Percentiles rank a stretch among this genome's conserved stretches.
These are phyloP conservation scores for Penicillium arizonense DNA, from an alignment of 495 filamentous ascomycete species.

Conservation along the genomic window DNA sequence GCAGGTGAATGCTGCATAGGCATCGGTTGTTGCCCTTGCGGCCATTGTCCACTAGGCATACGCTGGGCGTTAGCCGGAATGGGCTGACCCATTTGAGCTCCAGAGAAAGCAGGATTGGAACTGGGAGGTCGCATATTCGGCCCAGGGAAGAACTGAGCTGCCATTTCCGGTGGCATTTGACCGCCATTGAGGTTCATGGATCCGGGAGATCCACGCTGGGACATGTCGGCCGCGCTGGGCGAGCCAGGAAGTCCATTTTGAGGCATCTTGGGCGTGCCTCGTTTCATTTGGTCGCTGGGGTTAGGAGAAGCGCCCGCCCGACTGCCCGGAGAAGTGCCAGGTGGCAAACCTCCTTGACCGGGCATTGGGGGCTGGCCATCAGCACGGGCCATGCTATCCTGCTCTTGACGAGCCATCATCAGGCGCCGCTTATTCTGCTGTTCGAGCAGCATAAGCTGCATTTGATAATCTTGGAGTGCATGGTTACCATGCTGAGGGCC, in stretches of 20 bases:
- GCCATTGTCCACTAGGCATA: conserved; percentile 52
- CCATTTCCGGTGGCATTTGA: conserved; percentile 68
- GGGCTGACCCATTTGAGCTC: conserved; percentile 61
- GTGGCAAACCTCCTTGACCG: conserved; percentile 52
- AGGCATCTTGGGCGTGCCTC: conserved; percentile 84
- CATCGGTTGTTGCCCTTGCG: conserved; percentile 63
- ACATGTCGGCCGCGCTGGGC: conserved; percentile 76
- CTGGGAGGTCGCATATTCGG: conserved; percentile 85
- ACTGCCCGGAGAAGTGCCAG: conserved; percentile 79
- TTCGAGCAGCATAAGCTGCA: conserved; percentile 98
- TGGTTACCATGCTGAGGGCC: conserved; percentile 72
- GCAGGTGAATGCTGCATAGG: conserved; percentile 53
- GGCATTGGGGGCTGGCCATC: conserved; percentile 60
- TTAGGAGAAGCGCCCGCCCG: conserved; percentile 85
- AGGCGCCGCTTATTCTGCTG: conserved; percentile 98
- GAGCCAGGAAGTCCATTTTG: conserved; percentile 72
- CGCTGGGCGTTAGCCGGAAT: conserved; percentile 49
- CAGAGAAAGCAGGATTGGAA: conserved; percentile 75
- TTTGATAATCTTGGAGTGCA: conserved; percentile 97
- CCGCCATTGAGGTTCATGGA: conserved; percentile 71
- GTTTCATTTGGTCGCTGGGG: conserved; percentile 84
- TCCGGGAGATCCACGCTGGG: conserved; percentile 79
- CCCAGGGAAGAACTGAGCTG: conserved; percentile 54
- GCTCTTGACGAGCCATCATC: conserved; percentile 96
- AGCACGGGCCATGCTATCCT: conserved; percentile 69